phyloP scores from a whole-genome alignment of 2,329 filamentous ascomycete genomes.

The Pseudogymnoascus sp. region DNA sequence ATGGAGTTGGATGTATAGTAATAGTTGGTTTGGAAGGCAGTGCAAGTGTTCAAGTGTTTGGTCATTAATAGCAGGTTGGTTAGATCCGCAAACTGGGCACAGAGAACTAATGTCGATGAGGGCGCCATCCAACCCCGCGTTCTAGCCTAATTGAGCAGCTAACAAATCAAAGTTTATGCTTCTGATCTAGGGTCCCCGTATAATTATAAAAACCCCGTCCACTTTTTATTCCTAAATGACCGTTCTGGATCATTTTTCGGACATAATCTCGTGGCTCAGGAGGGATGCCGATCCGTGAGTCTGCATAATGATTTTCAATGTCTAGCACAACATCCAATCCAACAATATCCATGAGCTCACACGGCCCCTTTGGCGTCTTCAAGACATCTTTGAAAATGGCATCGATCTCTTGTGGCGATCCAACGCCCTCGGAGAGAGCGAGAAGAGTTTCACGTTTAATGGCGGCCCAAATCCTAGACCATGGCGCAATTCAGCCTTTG shows the following conservation, averaged over 20 bases:
- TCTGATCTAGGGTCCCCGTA: neutral
- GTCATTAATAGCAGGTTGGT: neutral
- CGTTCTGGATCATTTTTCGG: conserved; percentile 25
- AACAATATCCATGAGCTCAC: conserved; percentile 33
- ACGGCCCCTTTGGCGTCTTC: conserved; percentile 32
- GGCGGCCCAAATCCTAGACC: conserved; percentile 32
- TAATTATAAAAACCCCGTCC: conserved; percentile 31
- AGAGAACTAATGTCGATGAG: neutral
- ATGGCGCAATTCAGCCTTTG: neutral
- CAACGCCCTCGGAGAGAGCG: conserved; percentile 29
- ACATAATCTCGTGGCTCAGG: conserved; percentile 27
- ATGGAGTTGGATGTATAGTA: neutral
- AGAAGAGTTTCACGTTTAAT: conserved; percentile 35
- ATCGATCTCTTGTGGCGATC: conserved; percentile 31
- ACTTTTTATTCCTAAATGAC: conserved; percentile 29
- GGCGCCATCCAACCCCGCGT: neutral
- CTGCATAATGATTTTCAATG: conserved; percentile 33
- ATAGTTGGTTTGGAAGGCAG: neutral
- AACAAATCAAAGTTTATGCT: neutral
- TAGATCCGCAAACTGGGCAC: neutral
- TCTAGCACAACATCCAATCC: conserved; percentile 32
- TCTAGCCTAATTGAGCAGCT: neutral
- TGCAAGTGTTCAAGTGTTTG: neutral
- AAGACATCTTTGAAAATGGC: conserved; percentile 33
- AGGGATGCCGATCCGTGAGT: conserved; percentile 25